Evolutionary conservation across 2,329 filamentous ascomycete species (phyloP), one percentile per base, ranked within the genome.

Genomic region (Lachnellula willkommii): DNA sequence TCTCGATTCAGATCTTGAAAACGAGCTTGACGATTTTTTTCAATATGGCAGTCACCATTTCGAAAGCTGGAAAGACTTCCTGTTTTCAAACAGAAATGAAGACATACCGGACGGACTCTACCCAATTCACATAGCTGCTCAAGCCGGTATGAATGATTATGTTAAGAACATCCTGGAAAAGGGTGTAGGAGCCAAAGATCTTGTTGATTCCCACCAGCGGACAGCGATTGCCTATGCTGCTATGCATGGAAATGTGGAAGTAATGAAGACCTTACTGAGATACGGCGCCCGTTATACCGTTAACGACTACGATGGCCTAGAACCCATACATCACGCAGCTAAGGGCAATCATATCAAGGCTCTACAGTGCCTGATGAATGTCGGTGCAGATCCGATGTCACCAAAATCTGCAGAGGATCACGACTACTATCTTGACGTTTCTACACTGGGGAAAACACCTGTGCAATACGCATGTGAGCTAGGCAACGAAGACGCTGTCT

Each of bases 271-370:
- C 24, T n/a, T 53, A 20, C 28, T 58, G 20, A 20, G 45, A 39
- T 6, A n/a, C 35, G 37, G 26, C 8, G 47, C 36, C 9, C 4
- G 8, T 15, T 66, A 65, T 7, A 55, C 70, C 50, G 39, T 48
- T 7, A 48, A 55, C 0, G 59, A 69, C 4, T 53, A 39, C 1
- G 1, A 47, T 9, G 72, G 72, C 3, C 50, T 62, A 1, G 69
- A 55, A 22, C 69, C 73, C 5, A 54, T 75, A 1, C 69, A 74
- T 46, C 2, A 57, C 12, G 72, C 72, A 3, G 70, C 70, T 2
- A 52, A 6, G 3, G 59, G 58, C 4, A 71, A 71, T 32, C 63
- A 69, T 49, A 50, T 55, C 5, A 60, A 59, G 9, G 66, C 61
- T 28, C 59, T 71, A 3, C 52, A 48, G 14, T 52, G 60, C 1